Evolutionary conservation across 441 rosid genomes (phyloP).

Genomic region (Pelargonium myrrhifolium): DNA sequence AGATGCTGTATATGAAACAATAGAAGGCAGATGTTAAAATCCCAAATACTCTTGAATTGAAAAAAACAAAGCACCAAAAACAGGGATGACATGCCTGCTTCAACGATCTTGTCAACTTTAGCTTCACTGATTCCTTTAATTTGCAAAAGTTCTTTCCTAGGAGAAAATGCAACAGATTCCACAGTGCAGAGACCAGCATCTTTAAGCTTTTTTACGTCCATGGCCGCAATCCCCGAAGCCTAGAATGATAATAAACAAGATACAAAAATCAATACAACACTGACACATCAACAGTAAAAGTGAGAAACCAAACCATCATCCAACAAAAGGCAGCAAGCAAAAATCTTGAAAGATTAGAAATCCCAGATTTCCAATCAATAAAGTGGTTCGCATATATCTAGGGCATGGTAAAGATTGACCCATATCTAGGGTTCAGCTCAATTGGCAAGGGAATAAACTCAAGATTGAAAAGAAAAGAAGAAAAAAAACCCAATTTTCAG

Average conservation of each 20-base stretch:
- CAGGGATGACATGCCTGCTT: constrained; percentile 55
- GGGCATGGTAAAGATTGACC: neutral
- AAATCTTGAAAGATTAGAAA: neutral
- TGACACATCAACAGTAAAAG: neutral
- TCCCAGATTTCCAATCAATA: neutral
- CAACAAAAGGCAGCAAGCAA: neutral
- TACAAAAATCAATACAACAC: constrained; percentile 11
- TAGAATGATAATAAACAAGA: constrained; percentile 22
- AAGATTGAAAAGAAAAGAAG: neutral
- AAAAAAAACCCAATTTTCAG: neutral
- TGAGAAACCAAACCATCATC: constrained; percentile 6
- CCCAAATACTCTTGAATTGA: neutral
- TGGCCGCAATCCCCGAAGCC: constrained; percentile 81
- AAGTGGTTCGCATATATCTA: neutral
- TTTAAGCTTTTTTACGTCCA: constrained; percentile 86
- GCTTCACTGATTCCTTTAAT: constrained; percentile 96
- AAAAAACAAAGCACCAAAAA: constrained; percentile 1
- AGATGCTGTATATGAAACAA: constrained; percentile 50
- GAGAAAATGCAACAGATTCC: constrained; percentile 80
- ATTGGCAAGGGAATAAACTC: neutral
- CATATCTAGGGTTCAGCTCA: neutral
- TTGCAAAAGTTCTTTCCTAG: constrained; percentile 92
- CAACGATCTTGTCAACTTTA: constrained; percentile 83
- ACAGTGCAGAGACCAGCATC: constrained; percentile 93
- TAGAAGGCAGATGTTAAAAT: neutral